phyloP scores from a whole-genome alignment of 495 filamentous ascomycete species.

The Penicillium cinerascens region DNA sequence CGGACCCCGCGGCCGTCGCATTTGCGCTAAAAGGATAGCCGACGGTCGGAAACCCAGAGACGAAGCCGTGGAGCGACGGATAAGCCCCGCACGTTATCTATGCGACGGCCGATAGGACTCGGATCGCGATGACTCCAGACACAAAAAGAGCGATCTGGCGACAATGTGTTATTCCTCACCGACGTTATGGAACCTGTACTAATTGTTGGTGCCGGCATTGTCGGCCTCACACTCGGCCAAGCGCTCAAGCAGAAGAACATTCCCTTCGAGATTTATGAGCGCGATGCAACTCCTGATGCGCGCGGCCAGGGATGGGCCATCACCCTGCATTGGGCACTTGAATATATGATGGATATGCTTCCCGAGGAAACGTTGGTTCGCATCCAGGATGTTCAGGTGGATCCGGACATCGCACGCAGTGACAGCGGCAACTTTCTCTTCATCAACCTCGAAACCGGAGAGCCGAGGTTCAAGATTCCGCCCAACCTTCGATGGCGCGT shows the following conservation, averaged over 20 bases:
- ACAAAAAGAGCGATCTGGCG: slow-evolving; percentile 9
- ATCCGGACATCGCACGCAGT: slow-evolving; percentile 31
- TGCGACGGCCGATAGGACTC: slow-evolving; percentile 23
- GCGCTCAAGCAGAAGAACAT: slow-evolving; percentile 43
- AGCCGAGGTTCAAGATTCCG: slow-evolving; percentile 25
- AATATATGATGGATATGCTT: slow-evolving; percentile 47
- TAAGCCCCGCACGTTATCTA: slow-evolving; percentile 28
- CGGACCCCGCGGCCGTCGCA: slow-evolving; percentile 11
- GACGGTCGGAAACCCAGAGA: slow-evolving; percentile 7
- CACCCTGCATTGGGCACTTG: slow-evolving; percentile 56
- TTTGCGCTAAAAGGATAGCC: slow-evolving; percentile 7
- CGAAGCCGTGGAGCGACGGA: background rate
- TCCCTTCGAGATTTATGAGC: slow-evolving; percentile 52
- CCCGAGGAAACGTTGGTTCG: slow-evolving; percentile 40
- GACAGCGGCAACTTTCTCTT: slow-evolving; percentile 33
- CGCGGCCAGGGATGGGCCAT: slow-evolving; percentile 56
- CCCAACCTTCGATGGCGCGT: slow-evolving; percentile 26
- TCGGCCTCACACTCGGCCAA: slow-evolving; percentile 55
- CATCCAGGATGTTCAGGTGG: slow-evolving; percentile 48
- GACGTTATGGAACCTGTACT: slow-evolving; percentile 35
- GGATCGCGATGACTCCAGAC: background rate
- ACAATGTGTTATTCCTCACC: background rate
- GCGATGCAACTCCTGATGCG: slow-evolving; percentile 38
- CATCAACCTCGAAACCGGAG: slow-evolving; percentile 26
- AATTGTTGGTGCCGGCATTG: slow-evolving; percentile 56